Evolutionary conservation across 306 rosid genomes (phyloP).

Genomic region (Rosa rugosa): DNA sequence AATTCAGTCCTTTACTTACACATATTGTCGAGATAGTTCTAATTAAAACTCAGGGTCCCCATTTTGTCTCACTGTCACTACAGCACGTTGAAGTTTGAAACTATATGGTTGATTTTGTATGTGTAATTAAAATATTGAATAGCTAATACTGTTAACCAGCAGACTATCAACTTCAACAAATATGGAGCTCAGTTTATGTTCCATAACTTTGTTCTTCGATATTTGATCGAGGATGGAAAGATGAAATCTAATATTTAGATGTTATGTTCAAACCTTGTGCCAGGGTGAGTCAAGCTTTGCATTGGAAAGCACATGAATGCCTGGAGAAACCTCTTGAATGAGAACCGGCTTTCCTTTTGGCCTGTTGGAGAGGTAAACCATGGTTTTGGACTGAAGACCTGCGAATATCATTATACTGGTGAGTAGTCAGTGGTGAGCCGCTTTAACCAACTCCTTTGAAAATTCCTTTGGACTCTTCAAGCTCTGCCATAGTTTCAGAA

Average conservation of each 20-base stretch:
- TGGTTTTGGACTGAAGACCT: slow-evolving; percentile 41
- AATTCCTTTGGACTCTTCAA: slow-evolving; percentile 47
- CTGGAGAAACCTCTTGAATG: slow-evolving; percentile 51
- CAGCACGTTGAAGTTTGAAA: slow-evolving; percentile 31
- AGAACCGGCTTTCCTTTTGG: slow-evolving; percentile 42
- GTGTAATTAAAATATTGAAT: background rate
- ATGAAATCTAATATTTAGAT: no score
- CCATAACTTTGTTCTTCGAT: background rate
- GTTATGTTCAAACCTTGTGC: slow-evolving; percentile 44
- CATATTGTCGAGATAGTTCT: slow-evolving; percentile 36
- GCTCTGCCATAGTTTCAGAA: slow-evolving; percentile 34
- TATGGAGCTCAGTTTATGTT: slow-evolving; percentile 43
- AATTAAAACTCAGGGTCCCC: slow-evolving; percentile 45
- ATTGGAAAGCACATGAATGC: slow-evolving; percentile 59
- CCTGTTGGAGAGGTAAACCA: slow-evolving; percentile 58
- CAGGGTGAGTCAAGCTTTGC: slow-evolving; percentile 51
- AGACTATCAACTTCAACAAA: slow-evolving; percentile 56
- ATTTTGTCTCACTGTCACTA: slow-evolving; percentile 34
- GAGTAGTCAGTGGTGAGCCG: slow-evolving; percentile 19
- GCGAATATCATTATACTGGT: slow-evolving; percentile 51
- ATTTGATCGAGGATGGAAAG: background rate
- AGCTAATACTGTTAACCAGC: slow-evolving; percentile 29
- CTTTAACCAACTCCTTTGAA: slow-evolving; percentile 41
- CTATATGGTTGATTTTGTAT: background rate
- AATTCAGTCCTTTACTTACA: slow-evolving; percentile 44